A percentile compares a stretch with the other conserved stretches of the same genome.
These are phyloP conservation scores for Naganishia friedmannii DNA, from an alignment of 768 basidiomycete genomes.

Conservation along the genomic window DNA sequence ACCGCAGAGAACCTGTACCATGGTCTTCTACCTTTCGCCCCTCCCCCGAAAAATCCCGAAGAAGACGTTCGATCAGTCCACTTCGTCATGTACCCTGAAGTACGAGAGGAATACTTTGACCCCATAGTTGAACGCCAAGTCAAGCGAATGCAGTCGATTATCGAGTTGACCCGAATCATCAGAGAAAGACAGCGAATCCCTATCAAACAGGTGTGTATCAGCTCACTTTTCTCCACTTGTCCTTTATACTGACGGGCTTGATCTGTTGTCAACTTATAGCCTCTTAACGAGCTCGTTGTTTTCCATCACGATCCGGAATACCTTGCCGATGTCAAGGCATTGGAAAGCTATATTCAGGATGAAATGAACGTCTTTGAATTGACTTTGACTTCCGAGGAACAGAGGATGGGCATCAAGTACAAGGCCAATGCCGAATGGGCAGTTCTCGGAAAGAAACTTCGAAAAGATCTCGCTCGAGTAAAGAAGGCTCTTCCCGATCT, in stretches of 20 bases:
- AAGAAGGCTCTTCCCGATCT: conserved; percentile 79
- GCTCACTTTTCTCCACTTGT: neutral
- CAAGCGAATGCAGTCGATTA: conserved; percentile 88
- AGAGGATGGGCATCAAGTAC: conserved; percentile 80
- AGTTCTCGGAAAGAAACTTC: conserved; percentile 86
- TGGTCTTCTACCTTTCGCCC: conserved; percentile 76
- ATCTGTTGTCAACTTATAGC: no score
- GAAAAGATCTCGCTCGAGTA: conserved; percentile 85
- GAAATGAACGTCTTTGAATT: conserved; percentile 93
- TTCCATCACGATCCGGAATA: conserved; percentile 86
- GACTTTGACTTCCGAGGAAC: conserved; percentile 83
- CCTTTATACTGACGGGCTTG: no score
- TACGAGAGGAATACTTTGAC: conserved; percentile 93
- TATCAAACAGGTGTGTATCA: conserved; percentile 65
- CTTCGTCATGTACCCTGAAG: conserved; percentile 88
- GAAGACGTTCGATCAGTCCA: conserved; percentile 86
- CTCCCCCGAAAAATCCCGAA: conserved; percentile 56
- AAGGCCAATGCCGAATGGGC: conserved; percentile 90
- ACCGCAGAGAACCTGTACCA: conserved; percentile 96
- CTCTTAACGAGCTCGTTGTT: conserved; percentile 83
- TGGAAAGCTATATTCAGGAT: conserved; percentile 83
- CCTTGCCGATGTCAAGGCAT: conserved; percentile 75
- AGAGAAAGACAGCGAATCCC: conserved; percentile 82
- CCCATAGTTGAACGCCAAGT: conserved; percentile 89
- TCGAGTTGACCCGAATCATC: conserved; percentile 82